Evolutionary conservation across 2,329 filamentous ascomycete genomes (phyloP).

Genomic region (Tolypocladium ophioglossoides): DNA sequence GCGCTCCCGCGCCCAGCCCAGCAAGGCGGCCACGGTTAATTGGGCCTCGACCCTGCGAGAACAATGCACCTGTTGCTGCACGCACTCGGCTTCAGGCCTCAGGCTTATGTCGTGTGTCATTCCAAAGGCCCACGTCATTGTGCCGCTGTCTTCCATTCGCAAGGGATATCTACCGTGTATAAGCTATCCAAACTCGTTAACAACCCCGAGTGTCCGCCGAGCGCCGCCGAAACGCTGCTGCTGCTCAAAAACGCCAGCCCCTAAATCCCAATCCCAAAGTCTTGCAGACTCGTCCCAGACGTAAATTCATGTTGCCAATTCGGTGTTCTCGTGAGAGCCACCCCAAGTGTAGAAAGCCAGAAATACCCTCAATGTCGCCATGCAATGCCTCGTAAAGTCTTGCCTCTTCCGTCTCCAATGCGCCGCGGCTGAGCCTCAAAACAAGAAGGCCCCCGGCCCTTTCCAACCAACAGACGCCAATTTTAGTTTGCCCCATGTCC

Average conservation of each 20-base stretch:
- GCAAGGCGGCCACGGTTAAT: not conserved
- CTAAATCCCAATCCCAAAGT: not conserved
- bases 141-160: not conserved
- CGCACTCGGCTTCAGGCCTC: not conserved
- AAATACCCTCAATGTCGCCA: not conserved
- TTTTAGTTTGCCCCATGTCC: not conserved
- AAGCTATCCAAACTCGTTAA: not conserved
- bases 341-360: not conserved
- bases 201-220: not conserved
- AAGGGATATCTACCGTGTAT: not conserved
- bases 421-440: slow-evolving; percentile 4
- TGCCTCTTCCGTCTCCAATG: not conserved
- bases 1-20: not conserved
- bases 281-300: not conserved
- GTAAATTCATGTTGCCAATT: not conserved
- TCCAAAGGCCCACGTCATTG: not conserved
- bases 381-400: not conserved
- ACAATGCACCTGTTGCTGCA: not conserved
- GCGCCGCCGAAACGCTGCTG: not conserved
- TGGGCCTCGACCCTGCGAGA: not conserved
- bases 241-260: not conserved
- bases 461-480: slow-evolving; percentile 1
- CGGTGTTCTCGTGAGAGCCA: not conserved
- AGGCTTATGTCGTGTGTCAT: not conserved
- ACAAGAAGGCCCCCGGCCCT: not conserved